Evolutionary conservation across 768 basidiomycete species (phyloP).

Genomic region (Xerocomellus amylosporus): DNA sequence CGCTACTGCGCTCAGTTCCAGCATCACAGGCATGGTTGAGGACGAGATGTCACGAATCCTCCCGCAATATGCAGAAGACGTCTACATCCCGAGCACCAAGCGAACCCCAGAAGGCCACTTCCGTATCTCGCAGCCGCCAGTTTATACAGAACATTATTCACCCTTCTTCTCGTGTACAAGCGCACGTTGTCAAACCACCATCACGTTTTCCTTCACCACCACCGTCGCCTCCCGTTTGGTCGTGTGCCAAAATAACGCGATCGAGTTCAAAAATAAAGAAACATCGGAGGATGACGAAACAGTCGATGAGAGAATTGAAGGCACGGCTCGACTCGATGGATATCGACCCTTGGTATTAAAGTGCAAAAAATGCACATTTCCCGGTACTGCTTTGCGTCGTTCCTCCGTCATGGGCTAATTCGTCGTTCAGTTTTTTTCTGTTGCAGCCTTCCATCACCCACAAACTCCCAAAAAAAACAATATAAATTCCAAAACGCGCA

Average conservation of each 20-base stretch:
- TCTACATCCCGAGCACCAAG: background rate
- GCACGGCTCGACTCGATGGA: slow-evolving; percentile 12
- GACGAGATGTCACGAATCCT: background rate
- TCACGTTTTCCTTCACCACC: background rate
- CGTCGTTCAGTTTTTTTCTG: background rate
- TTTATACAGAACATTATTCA: background rate
- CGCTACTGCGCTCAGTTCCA: background rate
- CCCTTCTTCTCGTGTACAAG: background rate
- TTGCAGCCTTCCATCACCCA: background rate
- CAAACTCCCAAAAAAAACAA: background rate
- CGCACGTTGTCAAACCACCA: background rate
- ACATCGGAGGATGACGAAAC: slow-evolving; percentile 6
- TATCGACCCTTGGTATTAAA: slow-evolving; percentile 8
- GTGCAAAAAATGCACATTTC: background rate
- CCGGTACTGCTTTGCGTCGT: background rate
- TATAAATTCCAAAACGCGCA: background rate
- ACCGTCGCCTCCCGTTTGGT: slow-evolving; percentile 4
- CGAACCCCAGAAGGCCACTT: background rate
- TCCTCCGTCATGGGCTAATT: background rate
- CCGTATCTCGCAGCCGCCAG: background rate
- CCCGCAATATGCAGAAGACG: background rate
- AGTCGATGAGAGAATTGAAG: slow-evolving; percentile 9
- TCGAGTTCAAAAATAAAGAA: slow-evolving; percentile 5
- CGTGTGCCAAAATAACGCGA: slow-evolving; percentile 22
- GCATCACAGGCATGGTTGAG: slow-evolving; percentile 6